Base-by-base conservation (phyloP, 306 rosid species). In the Calophaca sinica region DNA sequence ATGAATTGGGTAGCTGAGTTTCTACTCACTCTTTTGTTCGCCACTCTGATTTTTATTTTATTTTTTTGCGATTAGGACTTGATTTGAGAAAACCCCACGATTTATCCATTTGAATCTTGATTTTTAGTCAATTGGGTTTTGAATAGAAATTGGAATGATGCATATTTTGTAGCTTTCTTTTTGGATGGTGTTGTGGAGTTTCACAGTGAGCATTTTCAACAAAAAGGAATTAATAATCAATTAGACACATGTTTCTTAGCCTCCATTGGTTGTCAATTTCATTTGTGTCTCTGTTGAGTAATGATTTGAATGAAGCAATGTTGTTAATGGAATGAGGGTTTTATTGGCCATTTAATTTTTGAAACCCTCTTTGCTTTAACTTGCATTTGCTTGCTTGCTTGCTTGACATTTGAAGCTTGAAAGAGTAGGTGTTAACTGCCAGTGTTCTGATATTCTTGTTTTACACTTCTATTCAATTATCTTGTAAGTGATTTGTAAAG, bases 291-390 rank as follows among this genome's bases (percentile, higher is more conserved):
- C 76, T 66, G 45, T 28, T 70, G 77, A 51, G 82, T 14, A 44
- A 55, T 76, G 26, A 60, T 71, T 66, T 63, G 20, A 75, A 62
- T 68, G 87, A 67, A 78, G 82, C 79, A 76, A 67, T 49, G 64
- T 70, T 74, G 2, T 31, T 54, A 51, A 31, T 65, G 59, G 38
- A 42, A 38, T 70, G 62, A 59, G 72, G 71, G 67, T 10, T 48
- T 31, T 79, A 20, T 66, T 28, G 41, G 58, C 42, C 62, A 11
- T 49, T 59, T 79, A 63, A 1, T 39, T 70, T 57, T 73, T 28
- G 58, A 48, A 28, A 69, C 32, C 61, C 74, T 77, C 58, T 78
- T 62, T 63, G 50, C 62, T 79, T 68, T 39, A 74, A 79, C 31
- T 70, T 65, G 81, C 66, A 53, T 63, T 44, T 62, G 50, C 52